Base-by-base conservation (phyloP, 2,329 filamentous ascomycete genomes). In the Leptosphaerulina australis region DNA sequence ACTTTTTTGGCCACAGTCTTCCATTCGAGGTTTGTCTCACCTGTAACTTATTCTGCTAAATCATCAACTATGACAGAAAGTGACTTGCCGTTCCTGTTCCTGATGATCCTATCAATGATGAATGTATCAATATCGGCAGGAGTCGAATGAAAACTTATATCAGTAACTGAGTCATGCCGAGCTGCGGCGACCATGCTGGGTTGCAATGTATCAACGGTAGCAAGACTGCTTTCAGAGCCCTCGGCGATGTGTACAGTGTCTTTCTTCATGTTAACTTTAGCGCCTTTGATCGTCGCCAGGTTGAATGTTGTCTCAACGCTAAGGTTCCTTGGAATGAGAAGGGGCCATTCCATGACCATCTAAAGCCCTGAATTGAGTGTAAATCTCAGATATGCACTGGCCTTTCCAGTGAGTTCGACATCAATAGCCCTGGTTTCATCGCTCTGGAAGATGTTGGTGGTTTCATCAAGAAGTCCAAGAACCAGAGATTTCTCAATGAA, bases 331-430 rank as follows among this genome's bases (percentile, higher is more conserved):
- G 81, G 79, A 44, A 75, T 79, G 18, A n/a, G n/a, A n/a, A n/a
- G n/a, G 0, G 74, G 71, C 3, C 62, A 40, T 0, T 72, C 70
- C 53, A 71, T 66, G 0, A 70, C 74, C 77, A 80, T 81, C 53
- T 82, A 78, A 8, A 79, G 59, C 57, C 82, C 80, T 0, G 78
- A 78, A n/a, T 75, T 76, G 0, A 79, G 79, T 0, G 80, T 81
- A 12, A 67, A 70, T 2, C 76, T 77, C 12, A 81, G 62, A 34
- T 68, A 66, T 1, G 70, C 71, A 5, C 71, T 67, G 8, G 69
- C 57, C 15, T 64, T 56, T 22, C 65, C 58, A 14, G 80, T 63
- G 1, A 72, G 44, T 7, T 64, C 59, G 1, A 69, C 71, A 36
- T 79, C 76, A 6, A 69, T 61, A 3, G 63, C 53, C 4, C 56